phyloP scores from a whole-genome alignment of 2,329 filamentous ascomycete species.

The Trichoderma pleuroti region DNA sequence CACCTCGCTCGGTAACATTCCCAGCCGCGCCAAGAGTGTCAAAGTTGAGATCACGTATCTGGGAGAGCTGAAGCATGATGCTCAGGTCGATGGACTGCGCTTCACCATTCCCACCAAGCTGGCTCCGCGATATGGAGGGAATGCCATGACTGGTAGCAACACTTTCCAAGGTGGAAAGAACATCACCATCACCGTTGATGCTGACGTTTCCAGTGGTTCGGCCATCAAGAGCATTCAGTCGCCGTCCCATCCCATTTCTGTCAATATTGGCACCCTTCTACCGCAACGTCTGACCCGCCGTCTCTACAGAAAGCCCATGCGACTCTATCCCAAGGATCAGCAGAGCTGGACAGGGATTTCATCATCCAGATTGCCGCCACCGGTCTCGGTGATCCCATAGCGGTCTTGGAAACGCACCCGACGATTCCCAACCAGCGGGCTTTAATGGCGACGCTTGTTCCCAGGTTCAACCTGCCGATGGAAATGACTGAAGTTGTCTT shows the following conservation, averaged over 20 bases:
- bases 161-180: background rate
- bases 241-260: slow-evolving; percentile 63
- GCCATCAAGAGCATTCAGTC: slow-evolving; percentile 61
- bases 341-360: slow-evolving; percentile 62
- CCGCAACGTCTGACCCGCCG: slow-evolving; percentile 43
- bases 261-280: slow-evolving; percentile 58
- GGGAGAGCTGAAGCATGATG: slow-evolving; percentile 69
- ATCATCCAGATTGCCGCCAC: slow-evolving; percentile 61
- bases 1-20: slow-evolving; percentile 65
- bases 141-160: background rate
- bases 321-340: slow-evolving; percentile 50
- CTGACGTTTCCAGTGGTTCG: slow-evolving; percentile 48
- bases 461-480: slow-evolving; percentile 60
- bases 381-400: slow-evolving; percentile 57
- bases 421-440: slow-evolving; percentile 59
- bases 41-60: slow-evolving; percentile 63
- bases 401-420: slow-evolving; percentile 64
- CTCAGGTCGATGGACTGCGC: slow-evolving; percentile 62
- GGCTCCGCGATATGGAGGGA: slow-evolving; percentile 61
- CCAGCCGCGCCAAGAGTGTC: slow-evolving; percentile 50
- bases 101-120: slow-evolving; percentile 67
- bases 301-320: slow-evolving; percentile 60
- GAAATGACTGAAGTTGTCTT: slow-evolving; percentile 64
- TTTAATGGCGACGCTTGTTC: slow-evolving; percentile 68
- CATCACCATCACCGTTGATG: slow-evolving; percentile 35